Percentiles rank a stretch among this genome's conserved stretches.
phyloP scores from a whole-genome alignment of 164 flowering plant species.

The Aristolochia fimbriata region DNA sequence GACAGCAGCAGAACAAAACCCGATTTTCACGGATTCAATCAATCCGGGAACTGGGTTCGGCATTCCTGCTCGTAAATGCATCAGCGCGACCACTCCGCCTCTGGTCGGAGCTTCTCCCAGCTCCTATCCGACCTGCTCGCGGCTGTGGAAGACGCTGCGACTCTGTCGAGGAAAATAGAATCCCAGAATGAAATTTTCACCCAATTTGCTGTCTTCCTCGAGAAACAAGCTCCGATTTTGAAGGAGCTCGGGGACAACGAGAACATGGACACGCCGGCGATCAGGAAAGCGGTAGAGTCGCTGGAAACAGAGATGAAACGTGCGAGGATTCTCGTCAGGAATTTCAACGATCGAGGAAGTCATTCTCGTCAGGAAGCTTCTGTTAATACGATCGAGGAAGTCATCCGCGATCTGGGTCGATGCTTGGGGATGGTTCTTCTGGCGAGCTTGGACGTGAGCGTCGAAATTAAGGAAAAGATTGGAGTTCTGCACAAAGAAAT shows the following conservation, averaged over 20 bases:
- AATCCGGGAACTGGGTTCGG: too few species aligned
- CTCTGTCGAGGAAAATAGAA: neutral
- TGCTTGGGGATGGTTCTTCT: conserved; percentile 52
- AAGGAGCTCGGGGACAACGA: conserved; percentile 21
- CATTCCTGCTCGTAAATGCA: too few species aligned
- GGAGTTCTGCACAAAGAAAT: conserved; percentile 26
- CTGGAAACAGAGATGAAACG: conserved; percentile 30
- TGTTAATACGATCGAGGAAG: conserved; percentile 20
- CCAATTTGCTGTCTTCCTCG: conserved; percentile 28
- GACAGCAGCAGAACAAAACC: too few species aligned
- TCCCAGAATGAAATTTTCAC: conserved; percentile 1
- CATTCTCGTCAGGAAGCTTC: conserved; percentile 18
- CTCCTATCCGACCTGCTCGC: conserved; percentile 1
- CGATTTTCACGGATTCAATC: too few species aligned
- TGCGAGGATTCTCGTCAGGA: conserved; percentile 20
- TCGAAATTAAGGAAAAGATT: conserved; percentile 32
- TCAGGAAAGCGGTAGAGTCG: conserved; percentile 36
- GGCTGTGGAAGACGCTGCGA: neutral
- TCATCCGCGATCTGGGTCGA: conserved; percentile 40
- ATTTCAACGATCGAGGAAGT: conserved; percentile 20
- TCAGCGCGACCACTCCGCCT: too few species aligned
- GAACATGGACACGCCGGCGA: conserved; percentile 14
- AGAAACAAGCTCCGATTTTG: conserved; percentile 33
- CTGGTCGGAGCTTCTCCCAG: neutral
- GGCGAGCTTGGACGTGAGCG: conserved; percentile 25